A percentile compares a stretch with the other conserved stretches of the same genome.
Evolutionary conservation across 768 basidiomycete genomes (phyloP).

Genomic region (Pleurotus djamor): DNA sequence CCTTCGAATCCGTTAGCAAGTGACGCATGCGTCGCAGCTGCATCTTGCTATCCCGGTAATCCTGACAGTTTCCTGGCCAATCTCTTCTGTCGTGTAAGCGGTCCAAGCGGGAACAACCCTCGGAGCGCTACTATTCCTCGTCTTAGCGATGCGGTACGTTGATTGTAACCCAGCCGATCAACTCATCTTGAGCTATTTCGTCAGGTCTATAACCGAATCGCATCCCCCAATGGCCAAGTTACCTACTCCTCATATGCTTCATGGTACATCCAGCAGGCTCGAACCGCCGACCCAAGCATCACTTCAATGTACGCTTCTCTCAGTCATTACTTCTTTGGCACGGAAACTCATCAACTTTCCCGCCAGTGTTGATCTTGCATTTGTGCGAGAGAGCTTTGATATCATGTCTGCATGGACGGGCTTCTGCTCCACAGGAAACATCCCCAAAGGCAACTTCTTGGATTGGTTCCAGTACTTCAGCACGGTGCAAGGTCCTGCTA

Average conservation of each 20-base stretch:
- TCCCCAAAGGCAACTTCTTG: conserved; percentile 9
- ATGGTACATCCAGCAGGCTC: conserved; percentile 7
- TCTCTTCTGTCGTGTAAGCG: conserved; percentile 10
- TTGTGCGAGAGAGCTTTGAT: conserved; percentile 10
- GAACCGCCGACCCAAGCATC: conserved; percentile 5
- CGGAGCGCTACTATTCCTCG: conserved; percentile 8
- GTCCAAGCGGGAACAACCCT: conserved; percentile 3
- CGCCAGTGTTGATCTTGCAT: conserved; percentile 9
- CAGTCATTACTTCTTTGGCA: neutral
- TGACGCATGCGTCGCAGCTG: conserved; percentile 11
- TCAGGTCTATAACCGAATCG: conserved; percentile 7
- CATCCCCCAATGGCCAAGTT: neutral
- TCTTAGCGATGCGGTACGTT: conserved; percentile 3
- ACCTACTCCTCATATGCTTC: conserved; percentile 1
- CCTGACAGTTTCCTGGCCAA: conserved; percentile 10
- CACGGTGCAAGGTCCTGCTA: conserved; percentile 7
- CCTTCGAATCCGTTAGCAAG: conserved; percentile 7
- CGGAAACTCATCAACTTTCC: neutral
- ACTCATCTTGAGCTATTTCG: neutral
- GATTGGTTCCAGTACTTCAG: conserved; percentile 14
- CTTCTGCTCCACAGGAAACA: conserved; percentile 8
- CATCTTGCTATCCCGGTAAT: conserved; percentile 11
- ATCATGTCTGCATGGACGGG: conserved; percentile 14
- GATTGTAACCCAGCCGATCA: neutral
- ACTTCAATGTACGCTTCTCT: neutral